Base-by-base conservation (phyloP, 495 filamentous ascomycete species). In the Ascodesmis nigricans region DNA sequence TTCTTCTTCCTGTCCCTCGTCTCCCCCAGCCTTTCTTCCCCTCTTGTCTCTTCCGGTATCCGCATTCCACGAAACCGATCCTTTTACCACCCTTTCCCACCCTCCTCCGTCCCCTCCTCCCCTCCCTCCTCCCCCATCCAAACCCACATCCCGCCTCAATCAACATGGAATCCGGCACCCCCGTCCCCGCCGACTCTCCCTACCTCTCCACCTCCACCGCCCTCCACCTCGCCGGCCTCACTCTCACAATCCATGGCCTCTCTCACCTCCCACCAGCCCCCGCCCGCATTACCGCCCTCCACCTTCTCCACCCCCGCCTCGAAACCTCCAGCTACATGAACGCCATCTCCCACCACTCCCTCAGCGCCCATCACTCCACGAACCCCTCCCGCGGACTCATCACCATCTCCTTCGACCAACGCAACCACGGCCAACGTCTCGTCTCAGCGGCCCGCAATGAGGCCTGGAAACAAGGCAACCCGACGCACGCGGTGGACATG, bases 401-500 rank as follows among this genome's bases (percentile, higher is more conserved):
- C 34, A 77, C 74, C 14, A 68, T 83, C 8, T 64, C 76, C 2
- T 87, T 84, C 47, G 87, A 93, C 46, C 77, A 83, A 52, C 59
- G 84, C 18, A 97, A 97, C 45, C 87, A 95, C 56, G 84, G 84
- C 3, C 59, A 67, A 2, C 56, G 87, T 33, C 52, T 69, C 36
- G 64, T 82, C 23, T 53, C 62, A 31, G 47, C 56, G 13, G 21
- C 43, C 10, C 63, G 67, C 16, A 93, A 91, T 48, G 61, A 72
- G 45, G 61, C 70, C 4, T 93, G 83, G 84, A 64, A 65, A 34
- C 53, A 69, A 20, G 80, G 80, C 14, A 95, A 97, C 46, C 57
- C 63, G 19, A 68, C 63, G 4, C 87, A 97, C 62, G 83, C 78
- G 14, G 68, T 73, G 46, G 82, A 92, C 48, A 84, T 91, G 78